Evolutionary conservation across 2,329 filamentous ascomycete genomes (phyloP).

Genomic region (Cladobotryum mycophilum): DNA sequence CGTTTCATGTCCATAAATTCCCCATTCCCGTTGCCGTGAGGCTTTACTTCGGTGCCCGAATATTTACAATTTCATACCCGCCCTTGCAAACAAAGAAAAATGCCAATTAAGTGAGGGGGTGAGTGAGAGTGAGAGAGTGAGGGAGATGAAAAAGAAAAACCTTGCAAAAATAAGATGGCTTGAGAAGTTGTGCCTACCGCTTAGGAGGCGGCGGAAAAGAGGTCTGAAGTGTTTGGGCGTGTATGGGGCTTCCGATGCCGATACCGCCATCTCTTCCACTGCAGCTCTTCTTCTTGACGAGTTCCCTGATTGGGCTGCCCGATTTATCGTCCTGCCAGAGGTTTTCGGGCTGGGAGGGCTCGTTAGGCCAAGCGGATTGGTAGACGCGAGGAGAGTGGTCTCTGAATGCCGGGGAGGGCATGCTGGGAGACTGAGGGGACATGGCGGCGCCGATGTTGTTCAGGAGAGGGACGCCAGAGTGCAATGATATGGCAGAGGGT

Average conservation of each 20-base stretch:
- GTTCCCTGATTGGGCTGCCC: background rate
- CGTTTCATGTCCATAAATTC: too few species aligned
- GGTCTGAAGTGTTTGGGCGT: conserved; percentile 19
- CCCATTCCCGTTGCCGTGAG: too few species aligned
- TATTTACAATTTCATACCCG: too few species aligned
- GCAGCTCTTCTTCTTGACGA: conserved; percentile 6
- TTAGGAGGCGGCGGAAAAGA: conserved; percentile 35
- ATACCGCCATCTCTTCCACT: background rate
- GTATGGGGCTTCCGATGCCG: conserved; percentile 6
- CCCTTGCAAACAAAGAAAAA: too few species aligned
- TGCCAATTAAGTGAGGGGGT: background rate
- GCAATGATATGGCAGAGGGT: conserved; percentile 26
- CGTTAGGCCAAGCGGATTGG: conserved; percentile 6
- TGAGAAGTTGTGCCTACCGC: conserved; percentile 8
- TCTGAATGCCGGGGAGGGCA: background rate
- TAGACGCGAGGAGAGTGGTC: background rate
- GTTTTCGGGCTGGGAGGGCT: background rate
- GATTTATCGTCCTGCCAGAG: conserved; percentile 5
- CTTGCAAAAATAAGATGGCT: background rate
- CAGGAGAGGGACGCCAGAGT: conserved; percentile 31
- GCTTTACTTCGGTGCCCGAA: too few species aligned
- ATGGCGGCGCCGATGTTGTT: conserved; percentile 19
- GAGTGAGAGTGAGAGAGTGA: background rate
- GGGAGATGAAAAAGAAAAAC: background rate
- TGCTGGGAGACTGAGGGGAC: conserved; percentile 13